Evolutionary conservation across 2,329 filamentous ascomycete genomes (phyloP).

Genomic region (Beauveria asiatica): DNA sequence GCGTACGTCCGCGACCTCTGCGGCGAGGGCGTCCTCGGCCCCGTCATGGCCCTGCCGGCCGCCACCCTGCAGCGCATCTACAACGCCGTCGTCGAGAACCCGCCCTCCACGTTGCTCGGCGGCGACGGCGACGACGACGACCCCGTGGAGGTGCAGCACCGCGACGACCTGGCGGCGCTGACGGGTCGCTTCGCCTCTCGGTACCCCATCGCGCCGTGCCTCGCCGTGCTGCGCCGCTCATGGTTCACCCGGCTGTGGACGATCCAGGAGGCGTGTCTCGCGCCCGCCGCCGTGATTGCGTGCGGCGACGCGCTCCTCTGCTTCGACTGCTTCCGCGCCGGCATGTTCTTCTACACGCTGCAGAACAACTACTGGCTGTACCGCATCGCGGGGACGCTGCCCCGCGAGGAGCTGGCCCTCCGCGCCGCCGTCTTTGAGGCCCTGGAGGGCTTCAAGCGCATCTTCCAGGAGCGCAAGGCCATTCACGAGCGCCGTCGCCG

Average conservation of each 20-base stretch:
- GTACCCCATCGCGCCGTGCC: slow-evolving; percentile 20
- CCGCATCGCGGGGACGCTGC: slow-evolving; percentile 4
- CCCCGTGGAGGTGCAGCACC: slow-evolving; percentile 16
- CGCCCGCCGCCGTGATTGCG: slow-evolving; percentile 17
- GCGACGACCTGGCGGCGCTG: slow-evolving; percentile 20
- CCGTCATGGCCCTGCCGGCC: slow-evolving; percentile 18
- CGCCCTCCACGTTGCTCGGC: slow-evolving; percentile 12
- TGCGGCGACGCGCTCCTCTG: slow-evolving; percentile 20
- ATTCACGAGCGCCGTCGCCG: slow-evolving; percentile 18
- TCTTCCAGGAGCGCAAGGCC: slow-evolving; percentile 23
- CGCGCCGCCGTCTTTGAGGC: slow-evolving; percentile 18
- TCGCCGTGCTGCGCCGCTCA: slow-evolving; percentile 19
- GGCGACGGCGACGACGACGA: background rate
- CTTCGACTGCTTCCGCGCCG: slow-evolving; percentile 20
- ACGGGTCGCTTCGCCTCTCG: slow-evolving; percentile 15
- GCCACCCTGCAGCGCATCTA: slow-evolving; percentile 19
- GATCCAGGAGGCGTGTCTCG: slow-evolving; percentile 25
- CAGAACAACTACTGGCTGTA: slow-evolving; percentile 23
- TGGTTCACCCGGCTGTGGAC: slow-evolving; percentile 28
- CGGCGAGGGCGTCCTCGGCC: slow-evolving; percentile 16
- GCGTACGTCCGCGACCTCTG: slow-evolving; percentile 13
- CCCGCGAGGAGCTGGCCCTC: slow-evolving; percentile 12
- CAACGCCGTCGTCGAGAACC: slow-evolving; percentile 20
- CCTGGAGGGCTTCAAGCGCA: slow-evolving; percentile 16
- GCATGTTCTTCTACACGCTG: slow-evolving; percentile 21